Base-by-base conservation (phyloP, 1,284 basidiomycete genomes). In the Laetiporus sulphureus region DNA sequence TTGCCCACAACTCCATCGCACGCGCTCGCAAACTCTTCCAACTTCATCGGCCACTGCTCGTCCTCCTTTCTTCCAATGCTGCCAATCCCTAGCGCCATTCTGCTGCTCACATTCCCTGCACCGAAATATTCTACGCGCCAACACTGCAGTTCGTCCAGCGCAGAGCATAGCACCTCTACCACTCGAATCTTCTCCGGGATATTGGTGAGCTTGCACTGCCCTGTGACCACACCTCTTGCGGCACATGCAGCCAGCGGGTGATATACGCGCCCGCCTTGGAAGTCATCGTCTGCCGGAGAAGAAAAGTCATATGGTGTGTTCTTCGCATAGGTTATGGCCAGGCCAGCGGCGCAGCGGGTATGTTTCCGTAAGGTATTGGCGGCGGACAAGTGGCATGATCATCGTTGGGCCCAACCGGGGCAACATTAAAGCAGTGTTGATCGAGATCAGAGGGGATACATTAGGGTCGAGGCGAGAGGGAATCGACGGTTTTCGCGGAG, bases 141-240 rank as follows among this genome's bases (percentile, higher is more conserved):
- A 50, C 64, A 63, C 54, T 83, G 77, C 41, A 94, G 68, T 38
- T 85, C 81, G 46, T 91, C 84, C 45, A 95, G 66, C 18, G 85
- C 86, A 22, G 74, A 74, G 45, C 77, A 76, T 22, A 95, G 65
- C 36, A 89, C 76, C 44, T 86, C 84, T 33, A 95, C 77, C 41
- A 91, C 85, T 23, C 87, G 77, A 53, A 92, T 78, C 64, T 96
- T 96, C 52, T 91, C 88, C 36, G 83, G 77, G 25, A 93, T 58
- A 52, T 88, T 87, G 11, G 69, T 67, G 34, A 95, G 72, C 61
- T 92, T 93, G 84, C 85, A 24, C 91, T 90, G 16, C 82, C 80
- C 57, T 90, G 86, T 27, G 83, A 84, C 95, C 95, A 99, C 8
- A 95, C 82, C 48, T 87, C 84, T 35, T 83, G 77, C 4, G 92